Conservation (phyloP, 2,329 filamentous ascomycete species). For the Fusarium sublunatum region DNA sequence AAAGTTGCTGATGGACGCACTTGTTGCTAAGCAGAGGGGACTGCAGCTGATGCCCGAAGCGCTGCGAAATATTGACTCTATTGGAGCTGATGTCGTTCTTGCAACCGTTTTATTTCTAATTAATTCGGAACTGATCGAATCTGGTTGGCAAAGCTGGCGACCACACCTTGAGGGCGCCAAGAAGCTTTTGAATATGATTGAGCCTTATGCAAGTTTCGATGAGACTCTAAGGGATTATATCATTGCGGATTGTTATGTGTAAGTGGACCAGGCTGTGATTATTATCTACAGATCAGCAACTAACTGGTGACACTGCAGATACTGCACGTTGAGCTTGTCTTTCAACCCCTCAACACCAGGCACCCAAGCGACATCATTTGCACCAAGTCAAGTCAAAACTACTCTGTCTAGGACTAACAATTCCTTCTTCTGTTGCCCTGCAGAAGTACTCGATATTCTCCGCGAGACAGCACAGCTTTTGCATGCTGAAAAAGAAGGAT, state of each 20-base stretch:
- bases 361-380: conserved; percentile 47
- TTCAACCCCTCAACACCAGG: conserved; percentile 52
- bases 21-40: conserved; percentile 58
- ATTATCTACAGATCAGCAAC: background rate
- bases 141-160: conserved; percentile 59
- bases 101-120: conserved; percentile 61
- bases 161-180: conserved; percentile 59
- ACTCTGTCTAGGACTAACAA: conserved; percentile 55
- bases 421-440: conserved; percentile 60
- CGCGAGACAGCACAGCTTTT: conserved; percentile 55
- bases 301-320: conserved; percentile 44
- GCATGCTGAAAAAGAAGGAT: conserved; percentile 43
- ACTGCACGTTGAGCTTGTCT: conserved; percentile 58
- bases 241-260: conserved; percentile 60
- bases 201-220: conserved; percentile 48
- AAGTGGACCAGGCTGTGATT: conserved; percentile 28
- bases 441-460: conserved; percentile 56
- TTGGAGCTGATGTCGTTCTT: conserved; percentile 55
- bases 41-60: conserved; percentile 55
- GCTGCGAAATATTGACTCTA: conserved; percentile 51
- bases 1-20: conserved; percentile 53
- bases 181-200: conserved; percentile 55
- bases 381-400: conserved; percentile 50
- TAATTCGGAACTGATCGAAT: conserved; percentile 62
- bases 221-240: conserved; percentile 56